phyloP scores from a whole-genome alignment of 495 filamentous ascomycete species.

The Cercophora samala region DNA sequence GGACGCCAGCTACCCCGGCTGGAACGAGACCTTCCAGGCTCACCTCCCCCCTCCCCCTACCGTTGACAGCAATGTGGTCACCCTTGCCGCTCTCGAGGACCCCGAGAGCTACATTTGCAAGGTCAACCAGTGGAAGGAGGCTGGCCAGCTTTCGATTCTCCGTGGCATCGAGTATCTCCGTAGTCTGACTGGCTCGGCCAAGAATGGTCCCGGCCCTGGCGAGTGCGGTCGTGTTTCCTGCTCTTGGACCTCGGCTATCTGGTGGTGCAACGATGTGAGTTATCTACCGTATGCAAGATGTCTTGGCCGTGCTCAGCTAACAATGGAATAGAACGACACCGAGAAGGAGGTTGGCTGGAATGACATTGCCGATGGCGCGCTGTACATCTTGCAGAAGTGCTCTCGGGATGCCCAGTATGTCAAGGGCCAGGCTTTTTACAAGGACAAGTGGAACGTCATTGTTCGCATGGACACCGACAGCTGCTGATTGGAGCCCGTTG shows the following conservation, averaged over 20 bases:
- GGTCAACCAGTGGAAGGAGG: background rate
- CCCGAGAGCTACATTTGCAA: constrained; percentile 4
- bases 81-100: background rate
- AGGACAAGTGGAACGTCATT: background rate
- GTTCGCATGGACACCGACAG: background rate
- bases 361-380: background rate
- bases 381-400: background rate
- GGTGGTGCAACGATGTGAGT: constrained; percentile 34
- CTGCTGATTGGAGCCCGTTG: background rate
- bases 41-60: no score
- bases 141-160: constrained; percentile 9
- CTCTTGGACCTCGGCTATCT: constrained; percentile 26
- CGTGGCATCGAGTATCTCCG: constrained; percentile 29
- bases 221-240: constrained; percentile 31
- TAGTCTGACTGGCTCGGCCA: constrained; percentile 7
- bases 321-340: background rate
- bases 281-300: no score
- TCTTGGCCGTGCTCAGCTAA: background rate
- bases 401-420: background rate
- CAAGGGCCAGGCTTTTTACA: background rate
- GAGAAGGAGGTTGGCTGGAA: background rate
- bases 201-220: constrained; percentile 23
- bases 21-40: background rate
- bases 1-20: background rate
- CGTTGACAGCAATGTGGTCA: no score